Evolutionary conservation across 345 rosid genomes (phyloP), one percentile per base, ranked within the genome.

Genomic region (Cardamine chenopodiifolia): DNA sequence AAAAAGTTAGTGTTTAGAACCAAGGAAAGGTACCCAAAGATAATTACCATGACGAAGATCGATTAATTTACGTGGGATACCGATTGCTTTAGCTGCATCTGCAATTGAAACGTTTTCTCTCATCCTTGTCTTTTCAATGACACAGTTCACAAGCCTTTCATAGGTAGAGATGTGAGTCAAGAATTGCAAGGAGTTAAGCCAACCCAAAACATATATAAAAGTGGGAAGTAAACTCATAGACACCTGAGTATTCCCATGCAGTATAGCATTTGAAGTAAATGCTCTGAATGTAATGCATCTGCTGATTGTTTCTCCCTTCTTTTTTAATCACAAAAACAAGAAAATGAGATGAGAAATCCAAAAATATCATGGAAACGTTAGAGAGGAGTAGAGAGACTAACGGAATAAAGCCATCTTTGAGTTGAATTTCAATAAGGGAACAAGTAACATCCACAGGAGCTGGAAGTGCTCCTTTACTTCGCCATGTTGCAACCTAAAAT

Each of bases 91-190:
- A 49, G 99, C 97, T 55, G 99, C 99, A 74, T 84, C 93, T 8
- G 95, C 97, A 82, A 92, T 90, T 34, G 98, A 96, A 73, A 84
- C 61, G 32, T 82, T 82, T 20, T 78, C 82, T 71, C 83, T 88
- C 71, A 83, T 87, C 49, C 97, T 87, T 17, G 86, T 87, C 87
- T 89, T 96, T 83, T 96, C 99, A 34, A 90, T 85, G 50, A 87
- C 89, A 81, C 91, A 88, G 70, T 96, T 92, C 65, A 92, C 98
- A 59, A 96, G 96, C 95, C 98, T 96, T 96, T 75, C 71, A 78
- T 5, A 42, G 15, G 72, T 5, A 29, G 50, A 53, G 28, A 20
- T 31, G 40, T 5, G 5, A 70, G 66, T 61, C 44, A 69, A 69
- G 19, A 28, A 61, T 26, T 62, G 34, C 29, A 53, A 15, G 7